Base-by-base conservation (phyloP, 257 asterid species). In the Fraxinus pennsylvanica region DNA sequence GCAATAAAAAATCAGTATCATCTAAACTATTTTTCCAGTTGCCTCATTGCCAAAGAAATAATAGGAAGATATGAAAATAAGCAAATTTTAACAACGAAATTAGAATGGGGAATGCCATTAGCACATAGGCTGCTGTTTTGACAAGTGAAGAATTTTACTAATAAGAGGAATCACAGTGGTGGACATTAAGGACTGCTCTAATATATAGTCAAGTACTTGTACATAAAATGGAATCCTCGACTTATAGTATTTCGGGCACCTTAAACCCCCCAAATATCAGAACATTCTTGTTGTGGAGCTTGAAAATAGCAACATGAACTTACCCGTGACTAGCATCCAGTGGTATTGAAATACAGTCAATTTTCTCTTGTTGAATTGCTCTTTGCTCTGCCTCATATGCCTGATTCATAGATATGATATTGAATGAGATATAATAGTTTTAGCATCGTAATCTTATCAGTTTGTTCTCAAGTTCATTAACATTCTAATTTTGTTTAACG, bases 351-450 rank as follows among this genome's bases (percentile, higher is more conserved):
- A 91, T 81, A 74, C 74, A 83, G 78, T 92, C 97, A 79, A 96
- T 85, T 67, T 82, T 86, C 75, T 68, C 72, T 80, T 92, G 91
- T 66, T 90, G 97, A 75, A 88, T 92, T 81, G 89, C 87, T 77
- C 98, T 89, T 83, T 92, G 93, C 75, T 91, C 93, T 33, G 89
- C 97, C 84, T 93, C 99, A 82, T 80, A 93, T 74, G 94, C 93
- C 99, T 96, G 89, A 82, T 79, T 70, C 74, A 85, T 50, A 45
- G 30, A 35, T 65, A 29, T 50, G 59, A 74, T 9, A 81, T 67
- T 29, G 27, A 32, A 52, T 81, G 19, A 74, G 54, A 41, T 9
- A 71, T 59, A 27, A 67, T 39, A 39, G 25, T 32, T 36, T 67
- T n/a, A 65, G 75, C 0, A 67, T 19, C 30, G 47, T 41, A 72